Evolutionary conservation across 768 basidiomycete species (phyloP).

Genomic region (Phylloporus sp.): DNA sequence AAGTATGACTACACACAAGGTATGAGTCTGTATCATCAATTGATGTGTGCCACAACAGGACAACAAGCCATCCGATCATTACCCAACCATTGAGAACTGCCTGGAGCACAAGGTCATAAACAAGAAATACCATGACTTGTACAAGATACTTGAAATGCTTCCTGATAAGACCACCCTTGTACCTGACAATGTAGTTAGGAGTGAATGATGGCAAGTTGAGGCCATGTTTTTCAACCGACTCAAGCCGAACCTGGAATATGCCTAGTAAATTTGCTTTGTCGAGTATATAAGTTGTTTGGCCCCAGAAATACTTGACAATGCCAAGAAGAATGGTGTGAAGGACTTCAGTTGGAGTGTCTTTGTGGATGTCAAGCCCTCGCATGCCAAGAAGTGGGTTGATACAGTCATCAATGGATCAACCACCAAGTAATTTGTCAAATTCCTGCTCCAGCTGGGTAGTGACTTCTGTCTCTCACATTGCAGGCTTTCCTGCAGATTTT

Average conservation of each 20-base stretch:
- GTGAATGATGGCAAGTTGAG: slow-evolving; percentile 24
- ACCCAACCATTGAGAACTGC: slow-evolving; percentile 27
- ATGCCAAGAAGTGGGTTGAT: background rate
- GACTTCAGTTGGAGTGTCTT: slow-evolving; percentile 16
- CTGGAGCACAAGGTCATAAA: slow-evolving; percentile 27
- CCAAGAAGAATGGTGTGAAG: slow-evolving; percentile 29
- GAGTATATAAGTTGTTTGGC: slow-evolving; percentile 15
- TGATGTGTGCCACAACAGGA: slow-evolving; percentile 39
- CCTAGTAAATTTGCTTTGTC: slow-evolving; percentile 19
- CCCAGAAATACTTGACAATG: slow-evolving; percentile 21
- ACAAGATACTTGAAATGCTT: slow-evolving; percentile 30
- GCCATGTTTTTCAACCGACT: slow-evolving; percentile 21
- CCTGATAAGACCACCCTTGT: slow-evolving; percentile 29
- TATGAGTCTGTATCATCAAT: slow-evolving; percentile 36
- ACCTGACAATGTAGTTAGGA: slow-evolving; percentile 32
- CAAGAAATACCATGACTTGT: slow-evolving; percentile 25
- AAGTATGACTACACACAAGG: slow-evolving; percentile 8
- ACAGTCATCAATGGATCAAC: background rate
- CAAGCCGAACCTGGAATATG: no score
- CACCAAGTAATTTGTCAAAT: slow-evolving; percentile 1
- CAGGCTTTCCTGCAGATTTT: background rate
- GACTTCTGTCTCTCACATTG: slow-evolving; percentile 4
- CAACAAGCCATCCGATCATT: slow-evolving; percentile 32
- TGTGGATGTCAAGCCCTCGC: background rate
- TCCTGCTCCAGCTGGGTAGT: background rate